These are phyloP conservation scores for Aspergillus chevalieri DNA, from an alignment of 2,329 filamentous ascomycete genomes.

Conservation along the genomic window DNA sequence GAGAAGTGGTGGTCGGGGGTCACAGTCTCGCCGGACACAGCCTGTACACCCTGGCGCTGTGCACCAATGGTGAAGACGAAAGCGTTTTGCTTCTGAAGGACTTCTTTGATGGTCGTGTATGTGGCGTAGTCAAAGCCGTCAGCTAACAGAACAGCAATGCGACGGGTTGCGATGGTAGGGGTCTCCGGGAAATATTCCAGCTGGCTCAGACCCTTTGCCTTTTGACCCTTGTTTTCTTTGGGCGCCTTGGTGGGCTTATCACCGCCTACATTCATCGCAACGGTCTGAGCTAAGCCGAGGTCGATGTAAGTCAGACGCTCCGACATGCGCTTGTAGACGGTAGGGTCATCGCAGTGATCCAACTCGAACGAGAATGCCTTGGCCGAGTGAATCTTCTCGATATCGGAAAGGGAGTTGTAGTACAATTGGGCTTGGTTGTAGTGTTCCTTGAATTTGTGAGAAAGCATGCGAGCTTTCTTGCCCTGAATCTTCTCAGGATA, in stretches of 20 bases:
- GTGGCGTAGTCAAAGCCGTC: conserved; percentile 67
- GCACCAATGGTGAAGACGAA: conserved; percentile 68
- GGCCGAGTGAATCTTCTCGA: conserved; percentile 30
- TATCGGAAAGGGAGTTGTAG: conserved; percentile 30
- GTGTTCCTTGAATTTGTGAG: conserved; percentile 41
- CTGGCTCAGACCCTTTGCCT: conserved; percentile 57
- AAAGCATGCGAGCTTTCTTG: conserved; percentile 57
- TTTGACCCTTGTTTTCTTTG: conserved; percentile 61
- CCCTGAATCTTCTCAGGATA: conserved; percentile 60
- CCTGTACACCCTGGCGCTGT: conserved; percentile 59
- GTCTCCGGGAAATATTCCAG: conserved; percentile 57
- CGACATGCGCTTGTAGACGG: conserved; percentile 69
- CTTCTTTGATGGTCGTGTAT: conserved; percentile 60
- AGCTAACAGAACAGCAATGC: conserved; percentile 68
- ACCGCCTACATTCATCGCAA: conserved; percentile 68
- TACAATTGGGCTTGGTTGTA: conserved; percentile 34
- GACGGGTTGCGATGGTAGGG: conserved; percentile 64
- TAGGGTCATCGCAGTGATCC: conserved; percentile 61
- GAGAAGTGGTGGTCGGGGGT: conserved; percentile 72
- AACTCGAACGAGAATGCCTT: conserved; percentile 36
- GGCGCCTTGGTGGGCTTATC: conserved; percentile 49
- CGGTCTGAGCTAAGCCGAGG: conserved; percentile 59
- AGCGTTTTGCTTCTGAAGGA: conserved; percentile 57
- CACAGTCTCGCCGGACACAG: conserved; percentile 54
- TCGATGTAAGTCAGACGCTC: conserved; percentile 66